Percentiles rank a stretch among this genome's conserved stretches.
These are phyloP conservation scores for Phytophthora europaea DNA, from an alignment of 352 stramenopile genomes.

Conservation along the genomic window DNA sequence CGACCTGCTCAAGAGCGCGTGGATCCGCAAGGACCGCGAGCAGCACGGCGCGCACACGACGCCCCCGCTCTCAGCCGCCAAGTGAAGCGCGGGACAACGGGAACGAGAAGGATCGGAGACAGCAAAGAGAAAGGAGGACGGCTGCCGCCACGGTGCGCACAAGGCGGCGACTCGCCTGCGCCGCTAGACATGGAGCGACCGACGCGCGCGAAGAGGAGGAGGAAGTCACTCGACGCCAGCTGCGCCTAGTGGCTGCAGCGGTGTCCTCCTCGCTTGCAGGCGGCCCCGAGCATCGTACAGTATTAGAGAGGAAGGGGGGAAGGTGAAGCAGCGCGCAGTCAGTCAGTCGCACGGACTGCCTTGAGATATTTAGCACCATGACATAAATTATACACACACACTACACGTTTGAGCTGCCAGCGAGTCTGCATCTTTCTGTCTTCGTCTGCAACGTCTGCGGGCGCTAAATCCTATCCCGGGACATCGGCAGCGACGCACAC, in stretches of 20 bases:
- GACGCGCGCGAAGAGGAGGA: not conserved
- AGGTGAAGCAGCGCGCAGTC: constrained; percentile 3
- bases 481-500: no score
- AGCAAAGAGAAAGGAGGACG: not conserved
- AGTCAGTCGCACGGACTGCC: constrained; percentile 12
- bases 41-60: constrained; percentile 44
- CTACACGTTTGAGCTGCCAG: constrained; percentile 14
- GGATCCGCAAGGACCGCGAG: constrained; percentile 70
- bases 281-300: constrained; percentile 14
- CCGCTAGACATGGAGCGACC: not conserved
- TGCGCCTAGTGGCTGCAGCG: not conserved
- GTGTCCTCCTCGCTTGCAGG: not conserved
- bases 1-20: constrained; percentile 68
- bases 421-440: not conserved
- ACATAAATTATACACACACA: constrained; percentile 52
- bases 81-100: constrained; percentile 22
- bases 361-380: constrained; percentile 44
- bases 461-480: not conserved
- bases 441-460: not conserved
- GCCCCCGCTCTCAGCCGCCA: constrained; percentile 42
- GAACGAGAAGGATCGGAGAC: not conserved
- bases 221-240: not conserved
- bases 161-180: not conserved
- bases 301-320: constrained; percentile 22
- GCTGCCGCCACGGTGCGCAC: not conserved